Conservation (phyloP, 441 rosid species). For the Populus hybrid region DNA sequence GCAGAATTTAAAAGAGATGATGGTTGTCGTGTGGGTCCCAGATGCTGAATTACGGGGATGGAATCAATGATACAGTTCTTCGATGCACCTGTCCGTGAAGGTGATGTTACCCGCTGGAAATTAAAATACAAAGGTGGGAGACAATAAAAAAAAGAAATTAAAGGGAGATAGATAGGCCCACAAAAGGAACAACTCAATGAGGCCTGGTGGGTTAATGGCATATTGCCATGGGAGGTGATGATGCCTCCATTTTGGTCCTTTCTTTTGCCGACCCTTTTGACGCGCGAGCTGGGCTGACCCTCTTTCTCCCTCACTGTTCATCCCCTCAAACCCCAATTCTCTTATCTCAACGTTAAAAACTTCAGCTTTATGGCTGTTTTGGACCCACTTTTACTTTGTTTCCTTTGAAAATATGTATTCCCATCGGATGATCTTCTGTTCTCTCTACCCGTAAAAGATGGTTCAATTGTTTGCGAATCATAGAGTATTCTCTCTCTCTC, state of each 20-base stretch:
- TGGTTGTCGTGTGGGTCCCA: constrained; percentile 15
- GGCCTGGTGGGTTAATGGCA: too few species aligned
- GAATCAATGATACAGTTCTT: constrained; percentile 20
- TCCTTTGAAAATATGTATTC: background rate
- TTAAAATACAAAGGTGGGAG: background rate
- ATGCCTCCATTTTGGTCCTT: too few species aligned
- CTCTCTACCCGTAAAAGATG: too few species aligned
- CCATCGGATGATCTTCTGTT: background rate
- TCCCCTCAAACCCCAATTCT: too few species aligned
- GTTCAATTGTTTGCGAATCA: too few species aligned
- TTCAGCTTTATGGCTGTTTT: constrained; percentile 3
- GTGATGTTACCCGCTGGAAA: constrained; percentile 2
- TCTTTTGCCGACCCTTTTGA: too few species aligned
- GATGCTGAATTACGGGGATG: constrained; percentile 10
- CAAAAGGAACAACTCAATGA: constrained; percentile 32
- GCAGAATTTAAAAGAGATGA: constrained; percentile 11
- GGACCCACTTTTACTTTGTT: background rate
- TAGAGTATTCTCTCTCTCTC: too few species aligned
- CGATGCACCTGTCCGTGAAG: constrained; percentile 4
- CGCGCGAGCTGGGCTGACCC: too few species aligned
- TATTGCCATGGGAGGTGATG: too few species aligned
- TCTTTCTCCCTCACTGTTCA: too few species aligned
- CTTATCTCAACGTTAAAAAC: too few species aligned
- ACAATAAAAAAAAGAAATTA: background rate
- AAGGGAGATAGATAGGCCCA: constrained; percentile 34